Percentiles rank a stretch among this genome's conserved stretches.
phyloP scores from a whole-genome alignment of 2,329 filamentous ascomycete species.

The Pestalotiopsis sp. region DNA sequence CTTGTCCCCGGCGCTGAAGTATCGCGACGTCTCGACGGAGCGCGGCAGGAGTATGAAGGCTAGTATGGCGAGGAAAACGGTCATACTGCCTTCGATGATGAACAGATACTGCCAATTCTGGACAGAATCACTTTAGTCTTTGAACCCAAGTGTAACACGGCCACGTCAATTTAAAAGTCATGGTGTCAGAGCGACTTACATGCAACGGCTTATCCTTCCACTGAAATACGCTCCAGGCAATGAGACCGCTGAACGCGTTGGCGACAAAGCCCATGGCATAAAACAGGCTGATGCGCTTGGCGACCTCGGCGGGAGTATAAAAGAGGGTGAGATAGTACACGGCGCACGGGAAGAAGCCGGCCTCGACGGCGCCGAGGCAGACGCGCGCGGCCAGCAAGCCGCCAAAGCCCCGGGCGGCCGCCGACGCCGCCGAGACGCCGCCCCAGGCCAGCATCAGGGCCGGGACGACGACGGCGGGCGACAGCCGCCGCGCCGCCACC shows the following conservation, averaged over 20 bases:
- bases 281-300: conserved; percentile 20
- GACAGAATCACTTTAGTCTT: not conserved
- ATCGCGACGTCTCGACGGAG: conserved; percentile 3
- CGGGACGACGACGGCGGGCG: conserved; percentile 30
- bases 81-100: conserved; percentile 27
- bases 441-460: conserved; percentile 30
- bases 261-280: conserved; percentile 25
- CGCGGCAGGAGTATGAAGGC: conserved; percentile 18
- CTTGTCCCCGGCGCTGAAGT: conserved; percentile 13
- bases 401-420: conserved; percentile 24
- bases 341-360: conserved; percentile 28
- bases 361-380: conserved; percentile 28
- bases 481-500: conserved; percentile 28
- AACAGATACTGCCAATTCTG: conserved; percentile 26
- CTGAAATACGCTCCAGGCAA: conserved; percentile 28
- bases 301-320: conserved; percentile 25
- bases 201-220: conserved; percentile 17
- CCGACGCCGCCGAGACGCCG: conserved; percentile 24
- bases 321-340: conserved; percentile 29
- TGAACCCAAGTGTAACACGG: not conserved
- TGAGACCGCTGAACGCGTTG: conserved; percentile 25
- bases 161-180: too few relatives aligned
- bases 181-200: conserved; percentile 8
- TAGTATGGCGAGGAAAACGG: conserved; percentile 18
- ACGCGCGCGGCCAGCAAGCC: conserved; percentile 25